Conservation (phyloP, 257 asterid species). For the Capsicum pubescens region DNA sequence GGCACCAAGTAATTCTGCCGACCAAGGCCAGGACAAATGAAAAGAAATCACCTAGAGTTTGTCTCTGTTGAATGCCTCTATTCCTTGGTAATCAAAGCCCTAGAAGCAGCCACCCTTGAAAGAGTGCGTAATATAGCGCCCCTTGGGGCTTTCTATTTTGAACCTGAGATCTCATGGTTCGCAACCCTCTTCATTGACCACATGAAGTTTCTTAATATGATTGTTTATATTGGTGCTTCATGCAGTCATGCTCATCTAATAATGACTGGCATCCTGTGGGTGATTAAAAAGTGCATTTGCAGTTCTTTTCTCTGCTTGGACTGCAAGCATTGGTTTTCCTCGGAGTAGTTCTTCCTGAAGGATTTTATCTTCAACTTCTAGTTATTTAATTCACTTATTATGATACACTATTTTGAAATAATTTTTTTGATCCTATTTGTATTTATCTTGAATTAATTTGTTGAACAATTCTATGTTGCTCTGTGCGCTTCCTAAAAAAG, state of each 20-base stretch:
- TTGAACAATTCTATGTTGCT: not conserved
- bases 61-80: not conserved
- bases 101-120: too few species aligned
- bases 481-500: not conserved
- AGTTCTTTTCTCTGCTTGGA: not conserved
- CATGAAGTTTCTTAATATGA: not conserved
- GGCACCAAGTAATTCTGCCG: not conserved
- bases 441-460: not conserved
- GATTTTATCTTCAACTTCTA: not conserved
- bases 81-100: too few species aligned
- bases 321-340: not conserved
- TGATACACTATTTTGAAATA: not conserved
- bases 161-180: not conserved
- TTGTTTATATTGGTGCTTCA: not conserved
- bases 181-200: not conserved
- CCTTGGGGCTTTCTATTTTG: not conserved
- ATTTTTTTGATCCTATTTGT: not conserved
- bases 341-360: not conserved
- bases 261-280: not conserved
- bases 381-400: not conserved
- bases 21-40: not conserved
- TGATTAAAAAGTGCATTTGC: not conserved
- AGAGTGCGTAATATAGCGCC: too few species aligned
- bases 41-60: not conserved
- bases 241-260: not conserved